Evolutionary conservation across 1,284 basidiomycete genomes (phyloP).

Genomic region (Pulchroboletus neoregius): DNA sequence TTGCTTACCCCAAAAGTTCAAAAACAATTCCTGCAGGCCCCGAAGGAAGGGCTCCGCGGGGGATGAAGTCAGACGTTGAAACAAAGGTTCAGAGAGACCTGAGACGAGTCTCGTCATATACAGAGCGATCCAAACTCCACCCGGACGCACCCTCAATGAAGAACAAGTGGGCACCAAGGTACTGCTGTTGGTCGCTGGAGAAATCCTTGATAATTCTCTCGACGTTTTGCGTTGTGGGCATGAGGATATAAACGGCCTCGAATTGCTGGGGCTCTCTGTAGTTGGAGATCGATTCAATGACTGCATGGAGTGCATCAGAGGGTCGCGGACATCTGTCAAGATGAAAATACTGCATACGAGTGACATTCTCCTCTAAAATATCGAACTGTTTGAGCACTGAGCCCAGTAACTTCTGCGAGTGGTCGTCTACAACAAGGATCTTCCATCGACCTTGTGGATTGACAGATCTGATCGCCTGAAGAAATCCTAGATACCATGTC

Average conservation of each 20-base stretch:
- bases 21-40: conserved; percentile 76
- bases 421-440: conserved; percentile 92
- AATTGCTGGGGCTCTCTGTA: conserved; percentile 77
- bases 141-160: conserved; percentile 79
- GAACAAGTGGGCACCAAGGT: conserved; percentile 88
- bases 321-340: conserved; percentile 3
- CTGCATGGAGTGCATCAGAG: conserved; percentile 36
- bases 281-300: conserved; percentile 74
- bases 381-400: conserved; percentile 92
- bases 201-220: conserved; percentile 90
- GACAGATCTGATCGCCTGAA: conserved; percentile 77
- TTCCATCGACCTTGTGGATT: conserved; percentile 89
- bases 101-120: conserved; percentile 6
- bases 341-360: conserved; percentile 55
- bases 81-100: conserved; percentile 74
- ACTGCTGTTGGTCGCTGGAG: conserved; percentile 62
- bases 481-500: conserved; percentile 51
- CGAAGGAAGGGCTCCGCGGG: conserved; percentile 68
- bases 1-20: conserved; percentile 81
- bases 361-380: conserved; percentile 91
- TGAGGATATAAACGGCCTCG: conserved; percentile 91
- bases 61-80: conserved; percentile 69
- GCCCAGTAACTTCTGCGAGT: conserved; percentile 81
- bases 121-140: not conserved
- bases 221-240: conserved; percentile 93